Evolutionary conservation across 495 filamentous ascomycete genomes (phyloP).

Genomic region (Aspergillus affinis): DNA sequence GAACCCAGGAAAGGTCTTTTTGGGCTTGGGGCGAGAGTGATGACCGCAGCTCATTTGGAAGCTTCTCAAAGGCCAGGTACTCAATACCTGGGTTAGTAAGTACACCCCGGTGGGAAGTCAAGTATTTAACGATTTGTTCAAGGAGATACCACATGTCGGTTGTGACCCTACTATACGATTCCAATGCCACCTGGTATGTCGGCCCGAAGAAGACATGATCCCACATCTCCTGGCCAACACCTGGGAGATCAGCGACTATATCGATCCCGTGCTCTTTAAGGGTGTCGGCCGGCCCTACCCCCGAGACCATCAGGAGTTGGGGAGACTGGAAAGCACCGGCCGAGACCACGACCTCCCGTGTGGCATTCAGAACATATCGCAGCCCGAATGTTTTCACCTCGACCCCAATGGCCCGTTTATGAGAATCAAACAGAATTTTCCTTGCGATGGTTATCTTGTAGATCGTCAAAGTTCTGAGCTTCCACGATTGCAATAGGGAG

Average conservation of each 20-base stretch:
- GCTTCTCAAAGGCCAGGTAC: slow-evolving; percentile 51
- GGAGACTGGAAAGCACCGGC: slow-evolving; percentile 53
- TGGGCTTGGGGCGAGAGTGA: slow-evolving; percentile 22
- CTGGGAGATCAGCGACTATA: slow-evolving; percentile 41
- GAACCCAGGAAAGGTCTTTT: slow-evolving; percentile 39
- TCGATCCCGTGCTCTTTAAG: slow-evolving; percentile 36
- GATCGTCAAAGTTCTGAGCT: slow-evolving; percentile 18
- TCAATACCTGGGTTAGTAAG: slow-evolving; percentile 45
- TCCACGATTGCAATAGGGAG: neutral
- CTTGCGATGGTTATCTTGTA: slow-evolving; percentile 41
- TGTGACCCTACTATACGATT: slow-evolving; percentile 29
- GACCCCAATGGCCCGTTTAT: slow-evolving; percentile 21
- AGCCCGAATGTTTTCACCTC: slow-evolving; percentile 12
- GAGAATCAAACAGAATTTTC: slow-evolving; percentile 38
- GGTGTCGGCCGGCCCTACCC: slow-evolving; percentile 37
- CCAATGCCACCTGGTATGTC: slow-evolving; percentile 38
- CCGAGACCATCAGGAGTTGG: slow-evolving; percentile 53
- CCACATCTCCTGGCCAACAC: slow-evolving; percentile 54
- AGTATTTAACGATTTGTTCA: slow-evolving; percentile 12
- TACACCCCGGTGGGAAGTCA: slow-evolving; percentile 27
- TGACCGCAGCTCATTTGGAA: slow-evolving; percentile 23
- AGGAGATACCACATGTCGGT: slow-evolving; percentile 17
- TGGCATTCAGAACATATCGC: slow-evolving; percentile 38
- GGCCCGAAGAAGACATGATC: slow-evolving; percentile 44
- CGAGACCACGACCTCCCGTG: slow-evolving; percentile 55